Base-by-base conservation (phyloP, 306 rosid species). In the Casuarina glauca region DNA sequence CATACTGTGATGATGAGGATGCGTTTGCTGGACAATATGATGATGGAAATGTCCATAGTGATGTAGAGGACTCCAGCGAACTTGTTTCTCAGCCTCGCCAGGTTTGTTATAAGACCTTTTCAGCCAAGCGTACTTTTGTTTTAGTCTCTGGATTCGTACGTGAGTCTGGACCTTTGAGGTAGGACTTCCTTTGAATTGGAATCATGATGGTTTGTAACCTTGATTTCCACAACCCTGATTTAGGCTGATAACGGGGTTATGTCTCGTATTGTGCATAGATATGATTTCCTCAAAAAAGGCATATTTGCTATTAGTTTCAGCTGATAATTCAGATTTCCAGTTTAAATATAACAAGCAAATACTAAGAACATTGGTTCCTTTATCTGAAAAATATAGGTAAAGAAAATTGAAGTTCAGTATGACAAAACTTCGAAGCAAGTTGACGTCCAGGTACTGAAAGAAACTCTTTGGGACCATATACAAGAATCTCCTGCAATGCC, bases 381-480 rank as follows among this genome's bases (percentile, higher is more conserved):
- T 70, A 70, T 85, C 9, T 68, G 9, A 79, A 83, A 70, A 46
- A 78, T 67, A 15, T 88, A 95, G 97, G 97, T 95, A 76, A 93
- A 87, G 76, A 95, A 95, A 91, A 86, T 91, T 69, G 91, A 95
- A 87, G 99, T 95, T 46, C 93, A 90, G 81, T 93, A 86, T 74
- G 99, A 93, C 90, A 95, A 89, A 87, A 93, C 97, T 62, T 89
- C 99, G 67, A 95, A 91, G 77, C 97, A 91, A 88, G 99, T 95
- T 51, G 97, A 93, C 61, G 99, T 91, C 81, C 94, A 95, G 83
- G 93, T 81, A 26, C 84, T 95, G 69, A 95, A 95, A 85, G 79
- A 74, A 76, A 91, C 97, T 38, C 91, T 93, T 53, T 95, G 97
- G 99, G 87, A 82, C 75, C 89, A 84, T 69, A 85, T 91, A 78